Conservation (phyloP, 345 rosid genomes). For the Gossypium sturtianum region DNA sequence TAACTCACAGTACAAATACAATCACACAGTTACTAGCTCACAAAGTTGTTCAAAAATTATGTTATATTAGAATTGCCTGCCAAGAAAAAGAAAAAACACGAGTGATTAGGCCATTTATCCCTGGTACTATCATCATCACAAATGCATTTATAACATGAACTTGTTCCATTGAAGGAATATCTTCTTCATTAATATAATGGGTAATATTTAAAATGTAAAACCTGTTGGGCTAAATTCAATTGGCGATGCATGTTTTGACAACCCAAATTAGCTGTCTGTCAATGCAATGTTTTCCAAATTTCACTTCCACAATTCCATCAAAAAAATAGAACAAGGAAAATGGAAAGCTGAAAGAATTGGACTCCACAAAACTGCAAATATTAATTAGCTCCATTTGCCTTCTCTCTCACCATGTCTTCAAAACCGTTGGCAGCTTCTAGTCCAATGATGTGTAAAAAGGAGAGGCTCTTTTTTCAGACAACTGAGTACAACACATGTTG, state of each 20-base stretch:
- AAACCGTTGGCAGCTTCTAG: background rate
- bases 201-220: too few relatives aligned
- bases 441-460: conserved; percentile 23
- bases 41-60: too few relatives aligned
- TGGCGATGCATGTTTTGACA: background rate
- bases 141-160: too few relatives aligned
- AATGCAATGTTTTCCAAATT: background rate
- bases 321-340: background rate
- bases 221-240: background rate
- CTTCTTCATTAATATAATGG: too few relatives aligned
- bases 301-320: background rate
- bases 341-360: background rate
- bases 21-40: too few relatives aligned
- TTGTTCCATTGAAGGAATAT: too few relatives aligned
- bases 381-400: background rate
- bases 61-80: too few relatives aligned
- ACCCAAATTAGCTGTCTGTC: background rate
- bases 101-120: too few relatives aligned
- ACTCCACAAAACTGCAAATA: background rate
- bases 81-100: too few relatives aligned
- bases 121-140: too few relatives aligned
- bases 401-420: conserved; percentile 8
- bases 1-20: too few relatives aligned
- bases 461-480: conserved; percentile 3
- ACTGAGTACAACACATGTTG: conserved; percentile 9